Percentiles rank a stretch among this genome's conserved stretches.
These are phyloP conservation scores for Venturia carpophila DNA, from an alignment of 2,329 filamentous ascomycete species.

Conservation along the genomic window DNA sequence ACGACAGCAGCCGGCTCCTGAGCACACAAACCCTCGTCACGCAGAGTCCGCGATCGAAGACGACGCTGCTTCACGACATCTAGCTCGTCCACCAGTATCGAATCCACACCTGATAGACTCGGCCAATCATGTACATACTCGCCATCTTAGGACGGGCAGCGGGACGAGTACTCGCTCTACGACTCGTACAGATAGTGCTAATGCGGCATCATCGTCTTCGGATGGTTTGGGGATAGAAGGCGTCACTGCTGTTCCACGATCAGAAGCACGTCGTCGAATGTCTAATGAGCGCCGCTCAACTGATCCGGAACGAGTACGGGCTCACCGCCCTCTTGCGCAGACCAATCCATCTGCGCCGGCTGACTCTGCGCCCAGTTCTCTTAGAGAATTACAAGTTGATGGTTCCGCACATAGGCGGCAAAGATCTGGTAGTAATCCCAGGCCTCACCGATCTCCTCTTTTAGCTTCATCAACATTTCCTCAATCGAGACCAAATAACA, in stretches of 20 bases:
- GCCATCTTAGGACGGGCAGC: slow-evolving; percentile 24
- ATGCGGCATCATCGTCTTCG: background rate
- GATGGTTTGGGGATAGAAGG: background rate
- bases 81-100: slow-evolving; percentile 36
- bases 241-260: slow-evolving; percentile 1
- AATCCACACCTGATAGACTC: slow-evolving; percentile 40
- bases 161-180: slow-evolving; percentile 3
- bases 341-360: slow-evolving; percentile 18
- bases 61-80: slow-evolving; percentile 4
- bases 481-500: slow-evolving; percentile 24
- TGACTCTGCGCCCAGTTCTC: slow-evolving; percentile 7
- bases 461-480: slow-evolving; percentile 13
- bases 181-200: slow-evolving; percentile 1
- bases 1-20: background rate
- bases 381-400: background rate
- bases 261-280: slow-evolving; percentile 29
- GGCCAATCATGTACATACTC: slow-evolving; percentile 28
- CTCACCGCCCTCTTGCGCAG: background rate
- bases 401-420: slow-evolving; percentile 1
- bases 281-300: slow-evolving; percentile 39
- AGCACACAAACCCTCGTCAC: background rate
- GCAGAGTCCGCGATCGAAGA: background rate
- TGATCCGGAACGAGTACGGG: slow-evolving; percentile 28
- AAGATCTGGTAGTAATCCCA: slow-evolving; percentile 15
- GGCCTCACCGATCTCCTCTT: slow-evolving; percentile 10